Evolutionary conservation across 2,329 filamentous ascomycete genomes (phyloP).

Genomic region (Fusarium sororula): DNA sequence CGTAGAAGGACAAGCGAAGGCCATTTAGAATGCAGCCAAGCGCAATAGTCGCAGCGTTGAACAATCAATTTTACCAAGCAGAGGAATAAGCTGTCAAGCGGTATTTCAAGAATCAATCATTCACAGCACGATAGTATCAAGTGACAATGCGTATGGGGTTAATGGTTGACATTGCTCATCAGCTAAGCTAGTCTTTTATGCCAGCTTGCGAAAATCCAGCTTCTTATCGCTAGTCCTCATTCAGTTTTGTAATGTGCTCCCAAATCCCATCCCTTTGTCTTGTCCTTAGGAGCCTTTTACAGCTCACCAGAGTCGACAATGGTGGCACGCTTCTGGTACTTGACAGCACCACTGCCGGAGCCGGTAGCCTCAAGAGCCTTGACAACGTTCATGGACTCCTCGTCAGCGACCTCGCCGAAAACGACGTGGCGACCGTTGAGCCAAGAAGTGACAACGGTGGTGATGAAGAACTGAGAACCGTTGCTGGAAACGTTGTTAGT

Average conservation of each 20-base stretch:
- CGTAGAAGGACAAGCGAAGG: constrained; percentile 34
- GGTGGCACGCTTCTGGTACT: constrained; percentile 68
- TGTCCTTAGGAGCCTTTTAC: constrained; percentile 46
- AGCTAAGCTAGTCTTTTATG: constrained; percentile 29
- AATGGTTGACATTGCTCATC: constrained; percentile 33
- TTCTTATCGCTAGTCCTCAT: constrained; percentile 30
- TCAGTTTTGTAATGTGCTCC: constrained; percentile 31
- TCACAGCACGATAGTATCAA: background rate
- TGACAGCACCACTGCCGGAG: constrained; percentile 62
- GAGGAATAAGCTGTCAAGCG: background rate
- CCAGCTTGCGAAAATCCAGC: constrained; percentile 30
- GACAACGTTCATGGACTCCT: constrained; percentile 61
- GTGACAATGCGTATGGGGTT: constrained; percentile 9
- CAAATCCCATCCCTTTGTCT: constrained; percentile 21
- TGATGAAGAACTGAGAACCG: constrained; percentile 98
- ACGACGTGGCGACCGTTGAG: constrained; percentile 85
- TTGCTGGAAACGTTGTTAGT: constrained; percentile 70
- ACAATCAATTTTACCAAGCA: background rate
- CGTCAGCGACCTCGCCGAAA: constrained; percentile 76
- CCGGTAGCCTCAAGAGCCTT: constrained; percentile 70
- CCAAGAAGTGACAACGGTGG: constrained; percentile 89
- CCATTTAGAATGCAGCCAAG: constrained; percentile 14
- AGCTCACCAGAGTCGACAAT: constrained; percentile 64
- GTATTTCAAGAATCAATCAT: background rate
- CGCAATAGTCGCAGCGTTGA: constrained; percentile 6